phyloP scores from a whole-genome alignment of 23 red algal species.

The Agarophyton chilense region DNA sequence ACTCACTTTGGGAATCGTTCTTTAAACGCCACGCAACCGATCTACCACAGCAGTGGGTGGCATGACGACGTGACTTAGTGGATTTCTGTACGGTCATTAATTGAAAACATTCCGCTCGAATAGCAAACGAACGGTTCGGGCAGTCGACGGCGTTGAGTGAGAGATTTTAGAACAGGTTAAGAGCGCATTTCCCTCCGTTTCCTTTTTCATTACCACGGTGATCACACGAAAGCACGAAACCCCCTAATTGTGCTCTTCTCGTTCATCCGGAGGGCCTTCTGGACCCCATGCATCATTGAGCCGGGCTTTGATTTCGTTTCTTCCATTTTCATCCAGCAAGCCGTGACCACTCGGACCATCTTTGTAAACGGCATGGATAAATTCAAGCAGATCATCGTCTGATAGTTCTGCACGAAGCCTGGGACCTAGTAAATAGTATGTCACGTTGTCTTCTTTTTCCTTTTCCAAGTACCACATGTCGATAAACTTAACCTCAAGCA shows the following conservation, averaged over 20 bases:
- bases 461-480: slow-evolving; percentile 66
- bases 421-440: slow-evolving; percentile 52
- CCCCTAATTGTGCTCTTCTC: not conserved
- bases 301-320: slow-evolving; percentile 37
- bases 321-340: slow-evolving; percentile 30
- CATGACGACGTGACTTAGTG: not conserved
- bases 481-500: slow-evolving; percentile 34
- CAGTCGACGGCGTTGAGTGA: no score
- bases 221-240: no score
- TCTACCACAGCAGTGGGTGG: not conserved
- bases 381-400: slow-evolving; percentile 52
- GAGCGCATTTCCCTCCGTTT: no score
- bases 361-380: slow-evolving; percentile 58
- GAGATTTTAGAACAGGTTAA: no score
- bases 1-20: not conserved
- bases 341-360: slow-evolving; percentile 8
- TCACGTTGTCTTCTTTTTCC: slow-evolving; percentile 41
- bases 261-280: slow-evolving; percentile 5
- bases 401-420: slow-evolving; percentile 52
- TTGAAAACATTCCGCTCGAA: not conserved
- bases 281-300: slow-evolving; percentile 42
- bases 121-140: not conserved
- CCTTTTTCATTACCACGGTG: no score
- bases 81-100: not conserved
- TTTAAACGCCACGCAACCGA: not conserved